Evolutionary conservation across 352 stramenopile species (phyloP).

Genomic region (Plasmopara viticola): DNA sequence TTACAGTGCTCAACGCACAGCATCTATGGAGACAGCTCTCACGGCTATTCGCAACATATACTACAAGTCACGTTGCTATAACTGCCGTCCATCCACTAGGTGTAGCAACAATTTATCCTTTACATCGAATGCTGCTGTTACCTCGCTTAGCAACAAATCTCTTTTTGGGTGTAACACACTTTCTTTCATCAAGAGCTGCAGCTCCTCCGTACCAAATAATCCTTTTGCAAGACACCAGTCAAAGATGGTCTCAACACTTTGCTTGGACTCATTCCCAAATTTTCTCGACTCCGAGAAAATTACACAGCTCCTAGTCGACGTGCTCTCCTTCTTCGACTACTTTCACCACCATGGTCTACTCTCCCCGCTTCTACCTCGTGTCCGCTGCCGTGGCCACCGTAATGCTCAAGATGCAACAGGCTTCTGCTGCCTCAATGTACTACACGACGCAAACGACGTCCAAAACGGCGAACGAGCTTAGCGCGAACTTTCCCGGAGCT

Average conservation of each 20-base stretch:
- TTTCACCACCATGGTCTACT: slow-evolving; percentile 19
- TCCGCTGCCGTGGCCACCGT: slow-evolving; percentile 15
- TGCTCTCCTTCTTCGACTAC: not conserved
- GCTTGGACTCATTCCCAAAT: slow-evolving; percentile 17
- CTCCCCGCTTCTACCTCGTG: slow-evolving; percentile 24
- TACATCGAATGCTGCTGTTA: too few species aligned
- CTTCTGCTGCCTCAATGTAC: slow-evolving; percentile 14
- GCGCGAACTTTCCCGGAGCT: slow-evolving; percentile 8
- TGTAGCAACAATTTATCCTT: too few species aligned
- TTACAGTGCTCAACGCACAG: too few species aligned
- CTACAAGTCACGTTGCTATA: too few species aligned
- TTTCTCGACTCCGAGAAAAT: slow-evolving; percentile 19
- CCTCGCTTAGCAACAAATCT: not conserved
- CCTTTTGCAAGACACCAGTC: not conserved
- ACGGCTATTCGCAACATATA: too few species aligned
- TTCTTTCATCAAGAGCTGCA: too few species aligned
- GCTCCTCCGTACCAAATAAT: too few species aligned
- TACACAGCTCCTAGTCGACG: slow-evolving; percentile 5
- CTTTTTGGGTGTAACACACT: not conserved
- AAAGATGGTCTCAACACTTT: too few species aligned
- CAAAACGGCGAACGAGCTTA: slow-evolving; percentile 10
- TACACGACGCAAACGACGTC: slow-evolving; percentile 8
- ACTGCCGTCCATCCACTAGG: too few species aligned
- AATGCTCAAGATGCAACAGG: slow-evolving; percentile 23
- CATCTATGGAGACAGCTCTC: too few species aligned